These are phyloP conservation scores for Monilinia fructigena DNA, from an alignment of 2,329 filamentous ascomycete species.

Conservation along the genomic window DNA sequence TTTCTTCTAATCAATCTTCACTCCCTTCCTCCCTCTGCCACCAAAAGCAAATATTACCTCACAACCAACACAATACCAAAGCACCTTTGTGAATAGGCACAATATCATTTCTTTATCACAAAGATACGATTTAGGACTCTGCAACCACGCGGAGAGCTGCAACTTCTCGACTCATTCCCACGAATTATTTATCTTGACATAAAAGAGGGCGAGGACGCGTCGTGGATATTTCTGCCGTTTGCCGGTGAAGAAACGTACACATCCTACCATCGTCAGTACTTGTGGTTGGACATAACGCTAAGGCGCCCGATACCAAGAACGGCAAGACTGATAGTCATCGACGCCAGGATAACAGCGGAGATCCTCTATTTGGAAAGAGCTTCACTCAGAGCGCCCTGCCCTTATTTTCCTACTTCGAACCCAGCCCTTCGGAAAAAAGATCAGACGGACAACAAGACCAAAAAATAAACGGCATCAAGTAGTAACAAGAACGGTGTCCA, in stretches of 20 bases:
- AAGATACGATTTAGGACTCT: background rate
- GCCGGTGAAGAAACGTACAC: conserved; percentile 13
- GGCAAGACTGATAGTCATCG: background rate
- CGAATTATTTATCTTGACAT: conserved; percentile 6
- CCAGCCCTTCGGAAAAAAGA: conserved; percentile 30
- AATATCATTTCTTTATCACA: conserved; percentile 3
- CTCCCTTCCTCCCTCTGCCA: conserved; percentile 6
- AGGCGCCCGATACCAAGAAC: background rate
- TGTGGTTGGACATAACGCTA: conserved; percentile 12
- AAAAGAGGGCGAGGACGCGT: conserved; percentile 3
- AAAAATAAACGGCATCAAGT: conserved; percentile 12
- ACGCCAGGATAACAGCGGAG: background rate
- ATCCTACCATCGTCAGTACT: background rate
- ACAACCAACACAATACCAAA: conserved; percentile 10
- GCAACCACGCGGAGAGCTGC: background rate
- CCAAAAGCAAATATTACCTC: conserved; percentile 4
- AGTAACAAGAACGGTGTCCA: conserved; percentile 16
- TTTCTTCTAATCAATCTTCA: conserved; percentile 5
- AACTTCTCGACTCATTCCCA: background rate
- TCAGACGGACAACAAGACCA: conserved; percentile 30
- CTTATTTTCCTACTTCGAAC: conserved; percentile 21
- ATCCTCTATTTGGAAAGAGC: conserved; percentile 24
- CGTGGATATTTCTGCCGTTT: background rate
- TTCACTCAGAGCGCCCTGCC: conserved; percentile 23
- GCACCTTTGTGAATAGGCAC: conserved; percentile 11